phyloP scores from a whole-genome alignment of 768 basidiomycete genomes.

The Pleurotus salmoneostramineus region DNA sequence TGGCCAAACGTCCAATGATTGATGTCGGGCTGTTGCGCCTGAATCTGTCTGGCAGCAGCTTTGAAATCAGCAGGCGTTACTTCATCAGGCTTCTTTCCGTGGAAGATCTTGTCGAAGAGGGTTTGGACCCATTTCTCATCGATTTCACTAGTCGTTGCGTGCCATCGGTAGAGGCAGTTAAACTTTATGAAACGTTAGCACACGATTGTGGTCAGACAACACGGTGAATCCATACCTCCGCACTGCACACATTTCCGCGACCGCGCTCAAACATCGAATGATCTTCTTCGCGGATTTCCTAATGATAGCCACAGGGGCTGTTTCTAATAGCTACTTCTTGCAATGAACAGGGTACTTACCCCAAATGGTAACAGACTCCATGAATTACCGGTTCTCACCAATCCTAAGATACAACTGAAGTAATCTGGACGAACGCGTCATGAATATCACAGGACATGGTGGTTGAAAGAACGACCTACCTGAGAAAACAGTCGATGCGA shows the following conservation, averaged over 20 bases:
- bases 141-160: constrained; percentile 68
- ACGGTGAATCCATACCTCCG: constrained; percentile 48
- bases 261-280: constrained; percentile 74
- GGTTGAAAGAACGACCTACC: background rate
- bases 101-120: constrained; percentile 51
- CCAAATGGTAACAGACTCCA: constrained; percentile 80
- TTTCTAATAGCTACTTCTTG: background rate
- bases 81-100: constrained; percentile 44
- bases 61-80: constrained; percentile 50
- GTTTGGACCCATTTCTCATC: constrained; percentile 68
- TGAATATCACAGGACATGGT: constrained; percentile 6
- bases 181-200: constrained; percentile 42
- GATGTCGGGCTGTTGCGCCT: constrained; percentile 38
- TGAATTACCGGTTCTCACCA: constrained; percentile 66
- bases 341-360: constrained; percentile 28
- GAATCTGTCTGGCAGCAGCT: constrained; percentile 31
- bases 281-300: constrained; percentile 65
- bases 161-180: constrained; percentile 84
- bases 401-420: constrained; percentile 76
- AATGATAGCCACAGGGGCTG: background rate
- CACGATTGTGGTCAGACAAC: background rate
- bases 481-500: constrained; percentile 36
- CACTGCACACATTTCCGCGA: constrained; percentile 77
- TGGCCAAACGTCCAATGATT: constrained; percentile 65
- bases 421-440: constrained; percentile 78